Base-by-base conservation (phyloP, 192 early-diverging fungal genomes). In the Linnemannia exigua region DNA sequence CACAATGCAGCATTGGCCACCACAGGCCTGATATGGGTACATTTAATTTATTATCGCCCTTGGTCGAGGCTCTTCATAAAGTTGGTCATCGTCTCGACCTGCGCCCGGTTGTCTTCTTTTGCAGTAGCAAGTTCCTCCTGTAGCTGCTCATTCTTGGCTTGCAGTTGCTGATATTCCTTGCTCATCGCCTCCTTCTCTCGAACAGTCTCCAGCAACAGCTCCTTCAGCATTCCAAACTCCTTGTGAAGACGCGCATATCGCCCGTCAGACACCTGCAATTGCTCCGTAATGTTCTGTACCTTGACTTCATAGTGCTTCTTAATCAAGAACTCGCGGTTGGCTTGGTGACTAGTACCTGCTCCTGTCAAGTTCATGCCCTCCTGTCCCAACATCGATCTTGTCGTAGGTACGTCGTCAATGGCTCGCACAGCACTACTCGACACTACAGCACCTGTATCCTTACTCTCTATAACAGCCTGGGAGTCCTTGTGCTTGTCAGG, bases 271-370 rank as follows among this genome's bases (percentile, higher is more conserved):
- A 87, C 20, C 72, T 90, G 89, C 6, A 90, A 54, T 76, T 87
- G 71, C 68, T 90, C 88, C 0, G 67, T 87, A 35, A 89, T 70
- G 54, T 88, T 87, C 37, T 88, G 75, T 25, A 90, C 71, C 72
- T 90, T 88, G 41, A 76, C 54, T 20, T 90, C 88, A 50, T 89
- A 90, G 63, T 89, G 87, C 70, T 89, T 82, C 76, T 89, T 89
- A 46, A 90, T 89, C 63, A 88, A 61, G 31, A 46, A 52, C 67
- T 89, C 87, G 0, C 87, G 82, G 41, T 86, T 86, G 28, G 79
- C 61, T 19, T 75, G 79, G n/a, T 75, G 67, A 33, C 15, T 74
- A n/a, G 51, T 74, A 14, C 12, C 19, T 22, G 51, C 5, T 52
- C 28, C 50, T 67, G 37, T 41, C 19, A 20, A 9, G 9, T 70